Evolutionary conservation across 371 early-diverging fungal species (phyloP).

Genomic region (Funneliformis caledonium): DNA sequence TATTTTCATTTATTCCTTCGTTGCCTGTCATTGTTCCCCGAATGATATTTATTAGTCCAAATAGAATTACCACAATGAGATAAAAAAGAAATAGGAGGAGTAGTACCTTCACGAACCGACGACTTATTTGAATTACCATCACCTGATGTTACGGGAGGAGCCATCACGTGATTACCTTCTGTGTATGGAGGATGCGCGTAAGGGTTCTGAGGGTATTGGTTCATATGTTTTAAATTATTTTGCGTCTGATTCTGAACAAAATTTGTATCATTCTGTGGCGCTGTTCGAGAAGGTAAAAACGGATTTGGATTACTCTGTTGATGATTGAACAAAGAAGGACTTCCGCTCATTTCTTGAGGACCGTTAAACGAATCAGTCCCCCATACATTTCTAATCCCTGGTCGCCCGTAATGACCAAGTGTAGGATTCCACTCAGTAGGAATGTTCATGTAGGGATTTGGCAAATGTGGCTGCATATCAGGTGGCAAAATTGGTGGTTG

Average conservation of each 20-base stretch:
- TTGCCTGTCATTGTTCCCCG: neutral
- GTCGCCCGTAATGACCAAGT: neutral
- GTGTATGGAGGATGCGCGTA: neutral
- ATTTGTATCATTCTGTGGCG: neutral
- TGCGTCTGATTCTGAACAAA: neutral
- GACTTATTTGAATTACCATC: slow-evolving; percentile 12
- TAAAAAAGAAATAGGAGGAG: slow-evolving; percentile 43
- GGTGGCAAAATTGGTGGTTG: slow-evolving; percentile 28
- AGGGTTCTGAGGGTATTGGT: neutral
- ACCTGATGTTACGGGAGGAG: neutral
- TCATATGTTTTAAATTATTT: neutral
- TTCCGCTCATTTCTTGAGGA: slow-evolving; percentile 6
- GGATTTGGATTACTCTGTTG: neutral
- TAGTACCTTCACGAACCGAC: slow-evolving; percentile 41
- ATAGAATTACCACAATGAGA: slow-evolving; percentile 22
- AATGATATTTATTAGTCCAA: slow-evolving; percentile 14
- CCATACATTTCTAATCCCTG: slow-evolving; percentile 25
- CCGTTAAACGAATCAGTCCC: slow-evolving; percentile 15
- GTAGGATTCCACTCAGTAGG: slow-evolving; percentile 19
- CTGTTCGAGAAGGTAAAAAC: slow-evolving; percentile 11
- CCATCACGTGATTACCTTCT: neutral
- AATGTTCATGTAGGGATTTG: slow-evolving; percentile 12
- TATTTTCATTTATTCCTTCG: slow-evolving; percentile 23
- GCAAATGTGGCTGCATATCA: neutral
- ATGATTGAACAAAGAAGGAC: slow-evolving; percentile 3